These are phyloP conservation scores for Blastomyces silverae DNA, from an alignment of 2,329 filamentous ascomycete genomes.

Conservation along the genomic window DNA sequence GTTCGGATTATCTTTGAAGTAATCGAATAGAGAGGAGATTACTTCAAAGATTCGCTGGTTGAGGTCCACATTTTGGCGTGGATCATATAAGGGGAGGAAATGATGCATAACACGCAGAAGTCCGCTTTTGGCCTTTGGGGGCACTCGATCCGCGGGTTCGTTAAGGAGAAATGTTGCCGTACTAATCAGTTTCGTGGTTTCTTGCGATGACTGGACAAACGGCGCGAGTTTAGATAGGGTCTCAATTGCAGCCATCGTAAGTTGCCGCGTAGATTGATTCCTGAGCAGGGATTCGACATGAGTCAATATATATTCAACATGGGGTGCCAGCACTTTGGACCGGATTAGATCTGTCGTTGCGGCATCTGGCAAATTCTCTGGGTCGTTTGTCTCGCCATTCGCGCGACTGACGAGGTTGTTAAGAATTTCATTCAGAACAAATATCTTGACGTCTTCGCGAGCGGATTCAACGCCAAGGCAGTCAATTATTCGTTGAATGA, in stretches of 20 bases:
- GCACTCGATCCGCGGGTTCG: constrained; percentile 77
- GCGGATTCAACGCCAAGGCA: constrained; percentile 65
- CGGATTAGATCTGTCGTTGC: constrained; percentile 37
- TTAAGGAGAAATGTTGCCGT: constrained; percentile 75
- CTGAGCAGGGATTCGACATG: constrained; percentile 49
- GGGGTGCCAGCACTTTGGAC: constrained; percentile 42
- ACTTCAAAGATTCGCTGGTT: constrained; percentile 64
- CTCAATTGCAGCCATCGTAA: constrained; percentile 72
- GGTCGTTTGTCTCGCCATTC: constrained; percentile 47
- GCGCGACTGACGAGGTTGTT: constrained; percentile 60
- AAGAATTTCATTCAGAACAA: constrained; percentile 67
- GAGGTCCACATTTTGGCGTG: constrained; percentile 52
- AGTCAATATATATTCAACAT: constrained; percentile 59
- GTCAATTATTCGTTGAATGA: constrained; percentile 66
- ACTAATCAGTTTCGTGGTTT: constrained; percentile 69
- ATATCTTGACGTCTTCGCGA: constrained; percentile 80
- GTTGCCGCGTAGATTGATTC: constrained; percentile 58
- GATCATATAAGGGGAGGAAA: constrained; percentile 63
- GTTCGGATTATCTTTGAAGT: constrained; percentile 76
- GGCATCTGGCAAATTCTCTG: constrained; percentile 30
- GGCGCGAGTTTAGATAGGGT: constrained; percentile 69
- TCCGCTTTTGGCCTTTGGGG: constrained; percentile 71
- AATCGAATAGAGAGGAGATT: constrained; percentile 75
- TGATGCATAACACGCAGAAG: constrained; percentile 73
- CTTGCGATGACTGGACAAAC: constrained; percentile 55